These are phyloP conservation scores for Spatholobus suberectus DNA, from an alignment of 306 rosid genomes.

Conservation along the genomic window DNA sequence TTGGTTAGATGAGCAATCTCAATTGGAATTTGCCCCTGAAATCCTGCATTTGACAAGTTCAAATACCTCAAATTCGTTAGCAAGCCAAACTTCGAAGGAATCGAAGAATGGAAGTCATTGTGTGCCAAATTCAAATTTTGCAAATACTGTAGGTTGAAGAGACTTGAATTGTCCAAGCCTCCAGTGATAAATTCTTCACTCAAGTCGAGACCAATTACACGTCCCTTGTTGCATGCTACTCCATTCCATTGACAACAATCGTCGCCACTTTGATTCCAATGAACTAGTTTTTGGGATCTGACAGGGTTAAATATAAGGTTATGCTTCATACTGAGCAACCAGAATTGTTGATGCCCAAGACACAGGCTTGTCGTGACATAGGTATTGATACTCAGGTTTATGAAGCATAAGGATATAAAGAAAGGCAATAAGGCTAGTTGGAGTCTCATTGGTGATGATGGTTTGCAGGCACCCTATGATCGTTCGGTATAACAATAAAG, in stretches of 20 bases:
- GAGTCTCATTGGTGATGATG: conserved; percentile 1
- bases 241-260: conserved; percentile 61
- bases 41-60: conserved; percentile 40
- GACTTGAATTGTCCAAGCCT: conserved; percentile 33
- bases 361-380: neutral
- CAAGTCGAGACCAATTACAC: conserved; percentile 35
- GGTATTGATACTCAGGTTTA: neutral
- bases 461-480: neutral
- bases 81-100: conserved; percentile 20
- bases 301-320: neutral
- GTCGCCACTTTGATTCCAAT: conserved; percentile 36
- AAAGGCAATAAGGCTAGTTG: neutral
- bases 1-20: conserved; percentile 42
- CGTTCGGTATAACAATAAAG: neutral
- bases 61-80: conserved; percentile 34
- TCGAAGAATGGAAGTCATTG: neutral
- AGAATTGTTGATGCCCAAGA: neutral
- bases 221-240: conserved; percentile 45
- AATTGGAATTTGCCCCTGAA: conserved; percentile 36
- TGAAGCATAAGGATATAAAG: conserved; percentile 6
- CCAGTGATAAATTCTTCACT: conserved; percentile 38
- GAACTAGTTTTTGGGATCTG: conserved; percentile 6
- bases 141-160: conserved; percentile 39
- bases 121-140: conserved; percentile 40
- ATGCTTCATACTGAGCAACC: conserved; percentile 26